A percentile compares a stretch with the other conserved stretches of the same genome.
Conservation (phyloP, 768 basidiomycete genomes). For the Rhodotorula taiwanensis region DNA sequence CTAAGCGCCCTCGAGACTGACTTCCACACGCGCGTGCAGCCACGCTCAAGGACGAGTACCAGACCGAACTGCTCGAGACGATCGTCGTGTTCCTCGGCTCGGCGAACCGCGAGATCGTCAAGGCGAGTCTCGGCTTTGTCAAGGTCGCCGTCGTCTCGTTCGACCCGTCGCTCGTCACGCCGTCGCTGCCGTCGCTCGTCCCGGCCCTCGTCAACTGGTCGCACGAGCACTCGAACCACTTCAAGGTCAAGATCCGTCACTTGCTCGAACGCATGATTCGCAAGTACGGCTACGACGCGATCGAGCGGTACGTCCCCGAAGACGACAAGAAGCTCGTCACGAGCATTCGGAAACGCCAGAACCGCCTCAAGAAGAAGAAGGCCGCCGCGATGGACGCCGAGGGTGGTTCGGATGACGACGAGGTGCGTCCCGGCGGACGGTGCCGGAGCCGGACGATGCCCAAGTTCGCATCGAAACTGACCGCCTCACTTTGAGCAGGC, state of each 20-base stretch:
- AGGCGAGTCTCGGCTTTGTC: conserved; percentile 87
- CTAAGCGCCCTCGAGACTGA: too few relatives aligned
- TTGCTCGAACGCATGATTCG: conserved; percentile 94
- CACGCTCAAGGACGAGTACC: conserved; percentile 58
- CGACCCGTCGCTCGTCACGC: conserved; percentile 61
- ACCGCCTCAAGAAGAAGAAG: conserved; percentile 83
- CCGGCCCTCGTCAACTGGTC: conserved; percentile 84
- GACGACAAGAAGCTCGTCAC: conserved; percentile 80
- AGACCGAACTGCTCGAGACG: conserved; percentile 72
- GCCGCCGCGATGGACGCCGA: conserved; percentile 53
- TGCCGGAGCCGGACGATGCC: too few relatives aligned
- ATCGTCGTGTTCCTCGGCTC: conserved; percentile 78
- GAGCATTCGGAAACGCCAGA: conserved; percentile 93
- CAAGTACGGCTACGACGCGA: conserved; percentile 78
- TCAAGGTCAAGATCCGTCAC: conserved; percentile 92
- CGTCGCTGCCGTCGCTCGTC: conserved; percentile 68
- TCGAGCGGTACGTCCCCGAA: conserved; percentile 62
- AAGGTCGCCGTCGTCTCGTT: conserved; percentile 88
- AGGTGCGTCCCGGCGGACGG: conserved; percentile 10
- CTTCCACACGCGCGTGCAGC: too few relatives aligned
- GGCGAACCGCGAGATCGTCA: conserved; percentile 94
- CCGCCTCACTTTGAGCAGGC: conserved; percentile 44
- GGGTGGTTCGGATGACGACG: conserved; percentile 51
- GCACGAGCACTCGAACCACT: conserved; percentile 97
- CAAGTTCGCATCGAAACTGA: not conserved